A percentile compares a stretch with the other conserved stretches of the same genome.
Conservation (phyloP, 176 grass and related monocot species). For the Hyparrhenia diplandra region DNA sequence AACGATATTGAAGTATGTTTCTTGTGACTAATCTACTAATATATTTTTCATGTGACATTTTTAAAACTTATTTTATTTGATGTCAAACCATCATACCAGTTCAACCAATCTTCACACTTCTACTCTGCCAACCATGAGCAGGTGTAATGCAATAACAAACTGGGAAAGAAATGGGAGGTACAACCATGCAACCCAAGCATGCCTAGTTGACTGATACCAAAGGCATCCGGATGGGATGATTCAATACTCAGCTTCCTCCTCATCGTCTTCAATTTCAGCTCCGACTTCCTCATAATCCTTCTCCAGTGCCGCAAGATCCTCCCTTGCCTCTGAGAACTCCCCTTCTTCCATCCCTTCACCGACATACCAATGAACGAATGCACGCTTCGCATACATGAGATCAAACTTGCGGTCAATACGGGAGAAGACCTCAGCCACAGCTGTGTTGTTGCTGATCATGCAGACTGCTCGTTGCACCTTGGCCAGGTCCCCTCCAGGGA, state of each 20-base stretch:
- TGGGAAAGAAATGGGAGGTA: background rate
- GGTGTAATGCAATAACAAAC: constrained; percentile 12
- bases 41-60: background rate
- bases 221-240: background rate
- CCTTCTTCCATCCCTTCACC: constrained; percentile 91
- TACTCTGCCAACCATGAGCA: constrained; percentile 14
- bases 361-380: constrained; percentile 84
- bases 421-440: constrained; percentile 73
- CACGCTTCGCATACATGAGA: constrained; percentile 76
- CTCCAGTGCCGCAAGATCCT: constrained; percentile 72
- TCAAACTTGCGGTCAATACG: constrained; percentile 83
- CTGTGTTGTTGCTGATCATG: constrained; percentile 90
- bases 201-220: background rate
- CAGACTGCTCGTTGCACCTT: constrained; percentile 77
- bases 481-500: constrained; percentile 73
- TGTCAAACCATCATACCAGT: background rate
- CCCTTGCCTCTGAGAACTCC: constrained; percentile 79
- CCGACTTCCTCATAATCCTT: constrained; percentile 83
- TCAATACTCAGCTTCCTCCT: constrained; percentile 57
- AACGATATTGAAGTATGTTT: background rate
- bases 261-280: constrained; percentile 46
- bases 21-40: background rate
- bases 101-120: constrained; percentile 13
- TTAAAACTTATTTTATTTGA: background rate
- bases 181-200: background rate